Base-by-base conservation (phyloP, 2,329 filamentous ascomycete species). In the Ascochyta pisi region DNA sequence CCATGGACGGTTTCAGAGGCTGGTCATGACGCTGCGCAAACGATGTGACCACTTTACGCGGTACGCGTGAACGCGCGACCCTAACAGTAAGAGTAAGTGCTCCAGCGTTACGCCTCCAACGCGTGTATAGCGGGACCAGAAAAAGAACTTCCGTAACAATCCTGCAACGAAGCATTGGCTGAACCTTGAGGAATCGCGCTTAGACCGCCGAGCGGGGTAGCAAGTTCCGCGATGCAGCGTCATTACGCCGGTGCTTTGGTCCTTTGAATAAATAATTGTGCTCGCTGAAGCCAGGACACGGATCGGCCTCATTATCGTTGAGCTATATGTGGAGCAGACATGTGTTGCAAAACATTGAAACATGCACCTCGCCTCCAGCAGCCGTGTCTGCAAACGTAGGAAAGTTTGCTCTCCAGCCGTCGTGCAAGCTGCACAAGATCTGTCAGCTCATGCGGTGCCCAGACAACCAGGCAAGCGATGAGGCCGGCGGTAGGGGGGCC, bases 341-440 rank as follows among this genome's bases (percentile, higher is more conserved):
- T 46, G 60, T 63, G 51, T 58, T 51, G 63, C 58, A 62, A 55
- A 63, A 41, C 61, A 69, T 64, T 64, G 67, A 68, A 61, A 68
- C 61, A 62, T 65, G 64, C 64, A 66, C 64, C 38, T 46, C 61
- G 61, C 52, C 57, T 44, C 34, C 59, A 61, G 63, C 62, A 62
- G 61, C 57, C 62, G 60, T 50, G 40, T 58, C 58, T 61, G 55
- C 62, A 61, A 62, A 61, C 43, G 60, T 60, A 55, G 57, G 57
- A 64, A 65, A 69, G 69, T 73, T 72, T 73, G 69, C 71, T 70
- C 54, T 49, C 47, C 46, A 58, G 48, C 51, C 35, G 63, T 63
- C 37, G 63, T 63, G 61, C 63, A 61, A 61, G 54, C 58, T 63
- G 64, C 63, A 66, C 60, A 62, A 29, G 62, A 61, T 64, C 56